Evolutionary conservation across 371 early-diverging fungal genomes (phyloP).

Genomic region (Syncephalastrum contaminatum): DNA sequence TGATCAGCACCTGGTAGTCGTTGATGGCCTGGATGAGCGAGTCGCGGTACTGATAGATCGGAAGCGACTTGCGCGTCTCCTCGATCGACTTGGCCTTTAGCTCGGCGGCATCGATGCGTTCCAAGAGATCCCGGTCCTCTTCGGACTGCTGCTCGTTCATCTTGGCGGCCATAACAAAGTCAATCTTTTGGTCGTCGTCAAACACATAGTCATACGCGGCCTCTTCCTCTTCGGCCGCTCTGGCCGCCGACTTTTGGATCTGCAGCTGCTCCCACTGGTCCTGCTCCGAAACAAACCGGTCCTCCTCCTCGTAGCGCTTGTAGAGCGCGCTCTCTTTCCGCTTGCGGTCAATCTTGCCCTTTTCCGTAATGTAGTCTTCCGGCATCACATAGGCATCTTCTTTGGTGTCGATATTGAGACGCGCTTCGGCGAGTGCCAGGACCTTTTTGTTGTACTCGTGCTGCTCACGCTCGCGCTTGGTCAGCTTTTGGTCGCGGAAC

Average conservation of each 20-base stretch:
- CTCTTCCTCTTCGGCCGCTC: constrained; percentile 32
- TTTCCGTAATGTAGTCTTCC: constrained; percentile 90
- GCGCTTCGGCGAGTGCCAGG: constrained; percentile 80
- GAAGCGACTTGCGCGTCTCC: constrained; percentile 89
- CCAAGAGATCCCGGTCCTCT: constrained; percentile 57
- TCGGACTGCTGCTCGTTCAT: constrained; percentile 57
- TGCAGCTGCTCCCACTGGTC: constrained; percentile 93
- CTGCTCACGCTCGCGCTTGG: constrained; percentile 73
- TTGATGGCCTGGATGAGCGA: constrained; percentile 81
- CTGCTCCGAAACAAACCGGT: constrained; percentile 85
- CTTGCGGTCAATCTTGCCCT: constrained; percentile 92
- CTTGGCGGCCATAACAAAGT: constrained; percentile 84
- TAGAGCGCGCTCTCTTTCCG: constrained; percentile 88
- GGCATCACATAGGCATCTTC: constrained; percentile 92
- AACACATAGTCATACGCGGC: constrained; percentile 92
- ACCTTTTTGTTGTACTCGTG: constrained; percentile 84
- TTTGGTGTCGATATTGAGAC: constrained; percentile 74
- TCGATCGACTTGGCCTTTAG: constrained; percentile 79
- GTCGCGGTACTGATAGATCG: constrained; percentile 86
- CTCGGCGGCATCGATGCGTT: constrained; percentile 66
- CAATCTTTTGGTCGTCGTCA: constrained; percentile 89
- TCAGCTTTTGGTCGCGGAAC: constrained; percentile 76
- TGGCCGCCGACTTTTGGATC: constrained; percentile 63
- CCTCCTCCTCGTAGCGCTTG: constrained; percentile 85
- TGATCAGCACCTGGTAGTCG: constrained; percentile 84